Evolutionary conservation across 305 asterid species (phyloP), one percentile per base, ranked within the genome.

Genomic region (Fraxinus nigra): DNA sequence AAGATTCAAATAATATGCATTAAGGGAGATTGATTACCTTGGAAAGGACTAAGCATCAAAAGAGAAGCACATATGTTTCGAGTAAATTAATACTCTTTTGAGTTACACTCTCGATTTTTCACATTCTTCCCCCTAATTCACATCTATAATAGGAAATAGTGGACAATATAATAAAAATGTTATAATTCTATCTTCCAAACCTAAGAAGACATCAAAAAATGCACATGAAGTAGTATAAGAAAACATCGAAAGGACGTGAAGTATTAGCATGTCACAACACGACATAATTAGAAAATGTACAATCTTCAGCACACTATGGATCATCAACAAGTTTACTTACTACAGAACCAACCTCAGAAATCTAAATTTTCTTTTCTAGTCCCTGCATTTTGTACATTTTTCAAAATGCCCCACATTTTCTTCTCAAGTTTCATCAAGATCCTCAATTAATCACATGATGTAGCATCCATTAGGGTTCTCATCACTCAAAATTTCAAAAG

Each of bases 401-500:
- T 40, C 40, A 59, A 72, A 16, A 43, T 0, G 5, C 22, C n/a
- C n/a, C 14, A 35, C 0, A 78, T 22, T 32, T 76, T 79, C 46
- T 65, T 35, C 38, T 4, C 61, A 78, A 22, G 35, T 30, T 28
- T 67, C 20, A 72, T 30, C 51, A 4, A 76, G 82, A 54, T 28
- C 30, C 48, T 51, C 56, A 16, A 14, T 14, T 48, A 14, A 82
- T 90, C 92, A 94, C 92, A 94, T 88, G 72, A 94, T 65, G 79
- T 22, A 18, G 83, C 98, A 94, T 75, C 90, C 94, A 87, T 92
- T 90, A 5, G 98, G 96, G 78, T 94, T 88, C 89, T 94, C 98
- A 28, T 94, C 97, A 18, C 98, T 92, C 90, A 94, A 75, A 75
- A 91, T 78, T 85, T 87, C 95, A 81, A 94, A 92, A 28, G 94